Evolutionary conservation across 2,329 filamentous ascomycete genomes (phyloP).

Genomic region (Ceratocystis harringtonii): DNA sequence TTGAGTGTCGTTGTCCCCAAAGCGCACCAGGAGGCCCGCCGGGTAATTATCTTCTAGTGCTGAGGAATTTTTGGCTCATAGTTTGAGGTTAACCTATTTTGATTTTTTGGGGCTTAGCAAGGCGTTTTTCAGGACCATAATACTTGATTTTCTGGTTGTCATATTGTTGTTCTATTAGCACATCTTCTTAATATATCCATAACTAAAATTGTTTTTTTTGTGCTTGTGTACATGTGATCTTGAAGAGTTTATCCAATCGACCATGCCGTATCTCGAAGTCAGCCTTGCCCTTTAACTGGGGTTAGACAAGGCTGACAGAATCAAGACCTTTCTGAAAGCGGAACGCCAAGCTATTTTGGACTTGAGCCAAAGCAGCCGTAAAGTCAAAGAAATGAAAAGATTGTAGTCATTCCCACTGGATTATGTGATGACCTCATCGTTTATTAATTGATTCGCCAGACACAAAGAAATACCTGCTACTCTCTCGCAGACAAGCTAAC

Average conservation of each 20-base stretch:
- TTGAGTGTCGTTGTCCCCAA: slow-evolving; percentile 51
- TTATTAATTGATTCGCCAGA: too few relatives aligned
- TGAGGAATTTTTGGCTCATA: neutral
- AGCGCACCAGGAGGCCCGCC: slow-evolving; percentile 18
- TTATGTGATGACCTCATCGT: neutral
- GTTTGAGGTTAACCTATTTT: neutral
- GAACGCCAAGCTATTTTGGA: neutral
- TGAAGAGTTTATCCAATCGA: too few relatives aligned
- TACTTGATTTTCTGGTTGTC: neutral
- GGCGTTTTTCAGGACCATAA: neutral
- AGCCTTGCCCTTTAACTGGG: neutral
- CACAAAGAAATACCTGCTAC: too few relatives aligned
- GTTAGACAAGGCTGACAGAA: neutral
- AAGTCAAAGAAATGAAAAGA: neutral
- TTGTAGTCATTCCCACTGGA: neutral
- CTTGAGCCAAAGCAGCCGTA: neutral
- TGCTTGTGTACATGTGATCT: neutral
- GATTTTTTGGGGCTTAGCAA: neutral
- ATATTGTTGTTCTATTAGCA: neutral
- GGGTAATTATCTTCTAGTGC: slow-evolving; percentile 18
- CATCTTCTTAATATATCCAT: neutral
- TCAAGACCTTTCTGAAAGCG: neutral
- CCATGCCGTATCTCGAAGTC: neutral
- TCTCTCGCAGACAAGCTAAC: too few relatives aligned
- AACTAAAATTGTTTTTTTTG: neutral